A percentile compares a stretch with the other conserved stretches of the same genome.
phyloP scores from a whole-genome alignment of 2,329 filamentous ascomycete species.

The Periconia macrospinosa region DNA sequence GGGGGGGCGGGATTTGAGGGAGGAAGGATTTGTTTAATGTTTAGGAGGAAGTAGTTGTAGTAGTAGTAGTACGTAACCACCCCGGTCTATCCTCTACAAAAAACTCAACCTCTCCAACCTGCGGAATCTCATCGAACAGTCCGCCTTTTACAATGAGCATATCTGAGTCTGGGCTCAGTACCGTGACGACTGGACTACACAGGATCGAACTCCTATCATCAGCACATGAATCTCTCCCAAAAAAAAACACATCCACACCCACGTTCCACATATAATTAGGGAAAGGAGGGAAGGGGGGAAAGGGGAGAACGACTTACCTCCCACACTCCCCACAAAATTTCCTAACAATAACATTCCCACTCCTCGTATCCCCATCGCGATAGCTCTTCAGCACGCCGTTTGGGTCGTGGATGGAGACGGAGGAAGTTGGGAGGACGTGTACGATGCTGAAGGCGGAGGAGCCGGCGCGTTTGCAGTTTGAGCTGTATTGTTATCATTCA shows the following conservation, averaged over 20 bases:
- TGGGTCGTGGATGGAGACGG: slow-evolving; percentile 24
- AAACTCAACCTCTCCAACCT: neutral
- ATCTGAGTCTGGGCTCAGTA: slow-evolving; percentile 14
- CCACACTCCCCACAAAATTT: slow-evolving; percentile 37
- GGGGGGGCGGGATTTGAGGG: too few species aligned
- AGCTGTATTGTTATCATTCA: slow-evolving; percentile 12
- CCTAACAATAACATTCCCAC: slow-evolving; percentile 27
- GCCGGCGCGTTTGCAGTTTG: slow-evolving; percentile 34
- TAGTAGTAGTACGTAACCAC: neutral
- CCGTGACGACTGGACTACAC: slow-evolving; percentile 23
- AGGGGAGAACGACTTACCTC: slow-evolving; percentile 15
- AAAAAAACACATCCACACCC: too few species aligned
- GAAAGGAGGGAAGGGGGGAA: neutral
- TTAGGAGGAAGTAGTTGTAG: neutral
- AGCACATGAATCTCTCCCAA: neutral
- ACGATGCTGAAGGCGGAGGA: slow-evolving; percentile 22
- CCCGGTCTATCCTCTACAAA: neutral
- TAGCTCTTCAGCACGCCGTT: slow-evolving; percentile 26
- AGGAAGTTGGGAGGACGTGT: slow-evolving; percentile 21
- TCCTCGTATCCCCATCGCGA: slow-evolving; percentile 27
- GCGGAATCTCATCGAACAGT: slow-evolving; percentile 25
- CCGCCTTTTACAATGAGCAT: slow-evolving; percentile 29
- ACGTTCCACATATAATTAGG: neutral
- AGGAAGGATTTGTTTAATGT: too few species aligned
- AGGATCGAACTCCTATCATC: neutral